Percentiles rank a stretch among this genome's conserved stretches.
Evolutionary conservation across 1,284 basidiomycete genomes (phyloP).

Genomic region (Papiliotrema nemorosa): DNA sequence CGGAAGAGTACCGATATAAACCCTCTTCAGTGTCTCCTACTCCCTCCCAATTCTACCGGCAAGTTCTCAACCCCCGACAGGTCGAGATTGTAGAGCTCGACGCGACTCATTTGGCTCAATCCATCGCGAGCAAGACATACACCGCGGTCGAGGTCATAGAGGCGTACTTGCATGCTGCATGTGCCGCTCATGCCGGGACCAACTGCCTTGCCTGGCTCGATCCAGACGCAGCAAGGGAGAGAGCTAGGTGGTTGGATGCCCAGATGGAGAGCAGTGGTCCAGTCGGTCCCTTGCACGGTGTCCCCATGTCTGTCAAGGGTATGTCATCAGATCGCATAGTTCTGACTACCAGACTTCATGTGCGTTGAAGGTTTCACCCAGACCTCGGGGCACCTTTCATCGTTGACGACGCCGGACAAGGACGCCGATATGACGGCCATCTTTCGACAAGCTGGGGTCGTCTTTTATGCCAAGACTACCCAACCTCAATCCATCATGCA

Average conservation of each 20-base stretch:
- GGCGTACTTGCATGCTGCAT: slow-evolving; percentile 30
- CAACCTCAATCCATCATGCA: slow-evolving; percentile 37
- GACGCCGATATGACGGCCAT: slow-evolving; percentile 12
- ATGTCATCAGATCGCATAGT: slow-evolving; percentile 1
- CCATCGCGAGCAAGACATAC: slow-evolving; percentile 27
- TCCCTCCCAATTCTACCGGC: slow-evolving; percentile 10
- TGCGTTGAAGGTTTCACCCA: slow-evolving; percentile 1
- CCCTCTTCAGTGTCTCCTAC: slow-evolving; percentile 4
- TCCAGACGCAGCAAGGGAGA: slow-evolving; percentile 56
- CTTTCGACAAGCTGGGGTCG: slow-evolving; percentile 14
- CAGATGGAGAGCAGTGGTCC: slow-evolving; percentile 54
- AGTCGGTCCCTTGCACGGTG: slow-evolving; percentile 61
- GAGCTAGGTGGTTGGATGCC: slow-evolving; percentile 60
- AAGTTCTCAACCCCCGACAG: slow-evolving; percentile 22
- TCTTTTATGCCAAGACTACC: slow-evolving; percentile 20
- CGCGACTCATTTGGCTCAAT: slow-evolving; percentile 35
- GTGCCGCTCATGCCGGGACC: slow-evolving; percentile 45
- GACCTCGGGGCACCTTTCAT: slow-evolving; percentile 1
- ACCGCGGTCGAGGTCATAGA: slow-evolving; percentile 27
- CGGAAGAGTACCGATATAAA: background rate
- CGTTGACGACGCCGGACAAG: background rate
- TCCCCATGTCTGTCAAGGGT: slow-evolving; percentile 62
- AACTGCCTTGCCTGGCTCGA: slow-evolving; percentile 69
- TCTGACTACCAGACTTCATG: slow-evolving; percentile 4
- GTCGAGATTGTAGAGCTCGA: slow-evolving; percentile 32